phyloP scores from a whole-genome alignment of 805 yeast species.

The Sungouiozyma intestinalis region DNA sequence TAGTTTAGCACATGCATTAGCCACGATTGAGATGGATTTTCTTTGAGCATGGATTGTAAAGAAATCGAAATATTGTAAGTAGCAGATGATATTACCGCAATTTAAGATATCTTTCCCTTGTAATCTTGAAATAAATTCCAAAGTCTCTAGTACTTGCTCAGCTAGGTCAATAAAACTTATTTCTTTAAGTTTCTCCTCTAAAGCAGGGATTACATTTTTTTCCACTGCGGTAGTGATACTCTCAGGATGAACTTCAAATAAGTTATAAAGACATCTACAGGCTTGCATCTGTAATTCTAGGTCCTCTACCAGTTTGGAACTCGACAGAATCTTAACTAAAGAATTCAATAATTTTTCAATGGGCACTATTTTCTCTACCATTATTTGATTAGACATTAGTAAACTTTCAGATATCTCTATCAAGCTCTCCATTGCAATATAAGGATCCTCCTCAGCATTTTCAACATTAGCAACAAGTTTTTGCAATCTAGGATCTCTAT shows the following conservation, averaged over 20 bases:
- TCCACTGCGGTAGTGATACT: slow-evolving; percentile 51
- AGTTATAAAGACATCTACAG: slow-evolving; percentile 72
- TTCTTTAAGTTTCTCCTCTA: slow-evolving; percentile 58
- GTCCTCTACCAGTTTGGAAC: slow-evolving; percentile 48
- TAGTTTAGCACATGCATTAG: slow-evolving; percentile 52
- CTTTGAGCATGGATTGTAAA: slow-evolving; percentile 84
- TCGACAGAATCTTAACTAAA: slow-evolving; percentile 47
- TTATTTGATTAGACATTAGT: slow-evolving; percentile 55
- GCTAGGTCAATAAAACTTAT: slow-evolving; percentile 82
- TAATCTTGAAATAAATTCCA: slow-evolving; percentile 54
- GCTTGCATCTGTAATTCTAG: slow-evolving; percentile 76
- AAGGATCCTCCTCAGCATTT: slow-evolving; percentile 41
- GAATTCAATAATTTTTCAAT: slow-evolving; percentile 42
- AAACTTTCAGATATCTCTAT: slow-evolving; percentile 54
- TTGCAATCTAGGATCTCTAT: slow-evolving; percentile 13
- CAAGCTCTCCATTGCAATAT: slow-evolving; percentile 49
- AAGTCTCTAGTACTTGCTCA: slow-evolving; percentile 75
- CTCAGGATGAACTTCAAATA: slow-evolving; percentile 64
- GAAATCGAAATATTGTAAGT: slow-evolving; percentile 71
- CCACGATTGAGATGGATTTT: slow-evolving; percentile 62
- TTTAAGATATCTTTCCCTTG: slow-evolving; percentile 42
- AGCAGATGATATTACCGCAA: slow-evolving; percentile 51
- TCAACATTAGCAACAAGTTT: slow-evolving; percentile 21
- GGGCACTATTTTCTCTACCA: slow-evolving; percentile 58
- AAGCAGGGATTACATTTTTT: slow-evolving; percentile 53